Conservation (phyloP, 495 filamentous ascomycete genomes). For the Bacidia rubella region DNA sequence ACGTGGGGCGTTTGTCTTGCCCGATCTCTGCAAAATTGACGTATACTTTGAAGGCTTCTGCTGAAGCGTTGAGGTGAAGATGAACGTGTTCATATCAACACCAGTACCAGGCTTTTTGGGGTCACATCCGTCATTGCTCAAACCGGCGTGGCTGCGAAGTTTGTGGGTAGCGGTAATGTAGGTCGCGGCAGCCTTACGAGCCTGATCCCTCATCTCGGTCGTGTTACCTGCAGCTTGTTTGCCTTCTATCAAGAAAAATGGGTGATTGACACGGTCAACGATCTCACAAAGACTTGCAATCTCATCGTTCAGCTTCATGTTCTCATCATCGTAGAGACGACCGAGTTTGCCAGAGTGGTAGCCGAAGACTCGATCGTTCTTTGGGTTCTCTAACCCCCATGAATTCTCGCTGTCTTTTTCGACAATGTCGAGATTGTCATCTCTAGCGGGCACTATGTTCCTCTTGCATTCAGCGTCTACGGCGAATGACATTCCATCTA, state of each 20-base stretch:
- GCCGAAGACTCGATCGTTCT: background rate
- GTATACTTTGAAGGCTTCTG: background rate
- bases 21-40: background rate
- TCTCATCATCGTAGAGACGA: background rate
- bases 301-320: background rate
- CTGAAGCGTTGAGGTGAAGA: background rate
- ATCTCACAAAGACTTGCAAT: background rate
- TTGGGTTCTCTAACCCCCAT: too few species aligned
- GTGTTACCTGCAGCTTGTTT: constrained; percentile 1
- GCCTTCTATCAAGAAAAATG: constrained; percentile 4
- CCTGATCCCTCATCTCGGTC: background rate
- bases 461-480: too few species aligned
- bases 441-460: too few species aligned
- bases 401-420: too few species aligned
- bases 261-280: background rate
- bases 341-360: background rate
- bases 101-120: background rate
- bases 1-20: background rate
- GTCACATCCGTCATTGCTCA: background rate
- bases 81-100: background rate
- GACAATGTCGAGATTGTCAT: too few species aligned
- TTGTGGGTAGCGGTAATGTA: background rate
- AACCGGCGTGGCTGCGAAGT: background rate
- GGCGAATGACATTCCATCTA: too few species aligned
- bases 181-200: background rate